These are phyloP conservation scores for Xerocomellus chrysenteron DNA, from an alignment of 768 basidiomycete species.

Conservation along the genomic window DNA sequence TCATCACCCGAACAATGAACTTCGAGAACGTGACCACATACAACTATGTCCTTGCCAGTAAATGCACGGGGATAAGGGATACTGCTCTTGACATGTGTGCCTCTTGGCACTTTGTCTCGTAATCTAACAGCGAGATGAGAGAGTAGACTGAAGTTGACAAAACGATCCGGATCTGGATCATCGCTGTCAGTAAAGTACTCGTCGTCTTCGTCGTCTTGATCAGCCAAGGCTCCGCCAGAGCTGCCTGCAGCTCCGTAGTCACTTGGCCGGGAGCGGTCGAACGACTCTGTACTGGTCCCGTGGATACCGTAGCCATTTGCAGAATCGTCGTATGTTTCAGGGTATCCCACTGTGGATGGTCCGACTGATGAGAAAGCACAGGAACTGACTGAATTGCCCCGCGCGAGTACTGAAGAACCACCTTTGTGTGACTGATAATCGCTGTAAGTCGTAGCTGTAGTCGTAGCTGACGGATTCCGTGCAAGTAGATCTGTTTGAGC, in stretches of 20 bases:
- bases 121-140: constrained; percentile 88
- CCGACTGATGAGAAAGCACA: constrained; percentile 20
- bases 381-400: constrained; percentile 18
- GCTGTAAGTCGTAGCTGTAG: constrained; percentile 24
- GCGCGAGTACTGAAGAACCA: constrained; percentile 12
- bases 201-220: constrained; percentile 30
- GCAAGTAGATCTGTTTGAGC: constrained; percentile 23
- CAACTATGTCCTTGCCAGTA: constrained; percentile 93
- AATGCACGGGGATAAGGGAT: constrained; percentile 89
- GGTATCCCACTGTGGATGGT: constrained; percentile 23
- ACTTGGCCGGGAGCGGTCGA: constrained; percentile 21
- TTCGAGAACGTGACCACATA: constrained; percentile 41
- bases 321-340: constrained; percentile 17
- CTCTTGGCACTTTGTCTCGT: constrained; percentile 85
- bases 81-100: constrained; percentile 87
- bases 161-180: constrained; percentile 71
- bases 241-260: constrained; percentile 20
- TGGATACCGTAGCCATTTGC: constrained; percentile 18
- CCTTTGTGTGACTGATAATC: constrained; percentile 18
- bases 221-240: constrained; percentile 18
- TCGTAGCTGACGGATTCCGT: constrained; percentile 27
- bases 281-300: constrained; percentile 26
- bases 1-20: not conserved
- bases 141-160: constrained; percentile 85
- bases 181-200: constrained; percentile 43